These are phyloP conservation scores for Hevea brasiliensis DNA, from an alignment of 345 rosid genomes.

Conservation along the genomic window DNA sequence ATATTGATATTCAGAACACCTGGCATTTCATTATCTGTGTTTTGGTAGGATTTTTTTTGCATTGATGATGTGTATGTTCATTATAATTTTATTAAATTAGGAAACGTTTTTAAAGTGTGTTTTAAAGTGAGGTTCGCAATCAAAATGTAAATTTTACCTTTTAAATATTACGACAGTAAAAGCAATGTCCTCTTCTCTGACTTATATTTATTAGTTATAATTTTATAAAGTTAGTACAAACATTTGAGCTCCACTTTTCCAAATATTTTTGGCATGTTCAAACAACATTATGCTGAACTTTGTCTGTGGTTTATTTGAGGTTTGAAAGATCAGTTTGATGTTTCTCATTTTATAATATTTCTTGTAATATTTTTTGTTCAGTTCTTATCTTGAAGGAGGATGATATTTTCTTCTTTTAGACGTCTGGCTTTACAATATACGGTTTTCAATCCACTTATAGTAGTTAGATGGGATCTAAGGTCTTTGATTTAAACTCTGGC, in stretches of 20 bases:
- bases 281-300: neutral
- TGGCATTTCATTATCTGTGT: neutral
- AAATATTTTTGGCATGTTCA: neutral
- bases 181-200: neutral
- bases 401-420: neutral
- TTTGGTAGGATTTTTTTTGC: neutral
- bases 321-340: neutral
- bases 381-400: neutral
- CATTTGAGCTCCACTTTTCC: neutral
- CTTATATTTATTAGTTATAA: neutral
- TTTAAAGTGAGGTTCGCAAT: neutral
- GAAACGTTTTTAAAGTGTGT: neutral
- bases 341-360: neutral
- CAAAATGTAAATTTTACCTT: neutral
- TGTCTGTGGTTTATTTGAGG: neutral
- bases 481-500: neutral
- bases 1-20: neutral
- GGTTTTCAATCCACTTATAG: neutral
- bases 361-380: neutral
- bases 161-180: neutral
- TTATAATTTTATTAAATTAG: neutral
- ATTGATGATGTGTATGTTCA: neutral
- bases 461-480: neutral
- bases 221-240: neutral
- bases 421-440: neutral